Base-by-base conservation (phyloP, 1,284 basidiomycete species). In the Pseudozyma flocculosa region DNA sequence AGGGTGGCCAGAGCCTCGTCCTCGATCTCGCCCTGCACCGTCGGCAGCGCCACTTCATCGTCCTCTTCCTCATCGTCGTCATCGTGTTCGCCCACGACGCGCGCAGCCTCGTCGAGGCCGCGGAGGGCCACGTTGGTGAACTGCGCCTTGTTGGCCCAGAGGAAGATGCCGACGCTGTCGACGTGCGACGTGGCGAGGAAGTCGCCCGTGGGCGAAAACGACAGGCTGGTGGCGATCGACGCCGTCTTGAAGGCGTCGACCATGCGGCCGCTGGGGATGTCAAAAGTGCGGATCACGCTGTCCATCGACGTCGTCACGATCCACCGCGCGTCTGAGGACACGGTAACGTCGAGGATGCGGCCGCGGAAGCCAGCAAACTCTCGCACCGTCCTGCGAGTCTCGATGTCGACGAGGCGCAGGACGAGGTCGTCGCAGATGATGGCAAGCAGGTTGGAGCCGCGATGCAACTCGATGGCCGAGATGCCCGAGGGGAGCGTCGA, bases 81-180 rank as follows among this genome's bases (percentile, higher is more conserved):
- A 2, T 54, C 29, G 14, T 15, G 8, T 15, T 51, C 38, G 23
- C 2, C 23, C 10, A 67, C 85, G 3, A 82, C 79, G 7, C 88
- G 81, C 47, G 90, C 87, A 32, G 87, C 85, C 61, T 93, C 89
- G 38, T 85, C 83, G 17, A 94, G 83, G 46, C 86, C 87, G 61
- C 87, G 86, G 74, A 95, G 85, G 1, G 91, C 84, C 10, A 96
- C 84, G 50, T 94, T 89, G 0, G 86, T 80, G 78, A 93, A 97
- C 75, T 96, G 94, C 17, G 92, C 90, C 51, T 92, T 87, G 79
- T 99, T 98, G 19, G 92, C 91, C 92, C 95, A 99, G 14, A 99
- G 84, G 77, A 89, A 93, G 4, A 99, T 85, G 5, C 93, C 95
- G 40, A 96, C 87, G 54, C 87, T 92, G 73, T 95, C 93, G 3